Evolutionary conservation across 73 alveolate genomes (phyloP).

Genomic region (Paramecium octaurelia): DNA sequence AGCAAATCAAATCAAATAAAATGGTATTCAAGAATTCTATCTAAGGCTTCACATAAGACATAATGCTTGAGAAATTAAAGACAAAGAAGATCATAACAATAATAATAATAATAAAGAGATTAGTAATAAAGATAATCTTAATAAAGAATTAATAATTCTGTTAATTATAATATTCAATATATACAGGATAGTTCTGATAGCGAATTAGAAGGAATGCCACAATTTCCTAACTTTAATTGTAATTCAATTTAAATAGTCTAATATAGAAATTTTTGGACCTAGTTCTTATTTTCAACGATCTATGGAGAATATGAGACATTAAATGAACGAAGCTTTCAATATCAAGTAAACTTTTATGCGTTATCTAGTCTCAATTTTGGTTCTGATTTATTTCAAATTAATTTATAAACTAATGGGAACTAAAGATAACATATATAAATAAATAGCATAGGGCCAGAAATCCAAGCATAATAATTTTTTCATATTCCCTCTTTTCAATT

Average conservation of each 20-base stretch:
- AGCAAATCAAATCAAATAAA: background rate
- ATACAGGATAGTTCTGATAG: background rate
- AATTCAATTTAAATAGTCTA: background rate
- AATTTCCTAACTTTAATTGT: background rate
- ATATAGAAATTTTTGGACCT: slow-evolving; percentile 17
- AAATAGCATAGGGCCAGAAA: background rate
- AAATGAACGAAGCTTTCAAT: background rate
- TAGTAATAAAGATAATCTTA: background rate
- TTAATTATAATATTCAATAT: background rate
- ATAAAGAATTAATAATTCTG: background rate
- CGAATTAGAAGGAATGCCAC: background rate
- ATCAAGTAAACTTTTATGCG: background rate
- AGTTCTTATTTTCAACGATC: background rate
- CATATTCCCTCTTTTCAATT: background rate
- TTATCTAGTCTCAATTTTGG: background rate
- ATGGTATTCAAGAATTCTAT: background rate
- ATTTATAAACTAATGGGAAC: background rate
- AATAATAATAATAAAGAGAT: background rate
- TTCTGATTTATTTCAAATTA: background rate
- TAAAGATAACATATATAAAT: background rate
- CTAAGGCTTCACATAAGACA: background rate
- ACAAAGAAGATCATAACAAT: background rate
- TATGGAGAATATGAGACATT: background rate
- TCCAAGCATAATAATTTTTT: background rate
- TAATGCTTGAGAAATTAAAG: background rate